A percentile compares a stretch with the other conserved stretches of the same genome.
These are phyloP conservation scores for Thozetella sp. DNA, from an alignment of 495 filamentous ascomycete genomes.

Conservation along the genomic window DNA sequence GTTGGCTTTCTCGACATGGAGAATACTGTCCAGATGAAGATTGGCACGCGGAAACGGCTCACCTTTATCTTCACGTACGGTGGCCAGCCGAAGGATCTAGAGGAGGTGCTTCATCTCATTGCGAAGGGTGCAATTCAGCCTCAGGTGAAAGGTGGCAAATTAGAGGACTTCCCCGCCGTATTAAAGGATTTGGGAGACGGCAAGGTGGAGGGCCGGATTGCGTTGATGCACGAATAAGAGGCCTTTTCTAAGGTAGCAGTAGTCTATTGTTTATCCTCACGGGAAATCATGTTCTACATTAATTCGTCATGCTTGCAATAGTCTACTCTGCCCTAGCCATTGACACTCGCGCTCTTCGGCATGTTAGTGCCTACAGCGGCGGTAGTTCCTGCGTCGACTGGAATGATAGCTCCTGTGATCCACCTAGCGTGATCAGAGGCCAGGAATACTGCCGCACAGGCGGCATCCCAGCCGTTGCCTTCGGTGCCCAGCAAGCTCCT, in stretches of 20 bases:
- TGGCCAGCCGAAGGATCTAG: slow-evolving; percentile 4
- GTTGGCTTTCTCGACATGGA: slow-evolving; percentile 34
- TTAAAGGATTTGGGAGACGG: slow-evolving; percentile 6
- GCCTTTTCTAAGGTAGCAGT: too few species aligned
- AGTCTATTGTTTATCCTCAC: too few species aligned
- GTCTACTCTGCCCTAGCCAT: background rate
- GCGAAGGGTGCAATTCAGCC: slow-evolving; percentile 11
- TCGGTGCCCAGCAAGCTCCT: slow-evolving; percentile 55
- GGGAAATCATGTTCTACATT: too few species aligned
- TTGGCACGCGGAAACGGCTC: slow-evolving; percentile 7
- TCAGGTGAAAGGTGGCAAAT: slow-evolving; percentile 8
- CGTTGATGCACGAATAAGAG: slow-evolving; percentile 9
- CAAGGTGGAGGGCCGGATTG: slow-evolving; percentile 10
- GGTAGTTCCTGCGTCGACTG: slow-evolving; percentile 52
- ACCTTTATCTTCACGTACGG: slow-evolving; percentile 10
- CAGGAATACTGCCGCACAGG: slow-evolving; percentile 37
- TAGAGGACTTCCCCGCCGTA: slow-evolving; percentile 10
- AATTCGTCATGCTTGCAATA: background rate
- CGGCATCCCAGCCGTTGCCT: slow-evolving; percentile 56
- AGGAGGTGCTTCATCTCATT: slow-evolving; percentile 9
- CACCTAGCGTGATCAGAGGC: slow-evolving; percentile 47
- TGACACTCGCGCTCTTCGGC: slow-evolving; percentile 4
- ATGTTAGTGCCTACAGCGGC: slow-evolving; percentile 5
- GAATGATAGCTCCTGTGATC: slow-evolving; percentile 49
- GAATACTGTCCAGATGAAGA: slow-evolving; percentile 16